Conservation (phyloP, 116 monocot species). For the Zostera marina region DNA sequence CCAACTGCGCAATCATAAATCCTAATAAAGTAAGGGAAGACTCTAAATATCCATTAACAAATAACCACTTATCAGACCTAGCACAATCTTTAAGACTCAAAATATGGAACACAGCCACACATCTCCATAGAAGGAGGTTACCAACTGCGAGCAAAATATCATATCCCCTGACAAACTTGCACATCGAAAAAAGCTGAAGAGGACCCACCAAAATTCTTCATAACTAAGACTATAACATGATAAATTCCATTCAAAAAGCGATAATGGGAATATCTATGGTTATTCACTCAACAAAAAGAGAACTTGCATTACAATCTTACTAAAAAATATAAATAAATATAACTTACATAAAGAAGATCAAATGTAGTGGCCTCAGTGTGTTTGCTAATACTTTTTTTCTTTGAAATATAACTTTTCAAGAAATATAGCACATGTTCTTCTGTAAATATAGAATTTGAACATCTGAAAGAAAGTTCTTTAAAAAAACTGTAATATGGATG, state of each 20-base stretch:
- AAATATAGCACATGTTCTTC: conserved; percentile 45
- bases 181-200: too few relatives aligned
- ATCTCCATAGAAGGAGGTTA: too few relatives aligned
- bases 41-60: too few relatives aligned
- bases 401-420: conserved; percentile 24
- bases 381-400: conserved; percentile 14
- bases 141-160: too few relatives aligned
- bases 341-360: conserved; percentile 66
- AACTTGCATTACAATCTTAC: not conserved
- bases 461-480: conserved; percentile 48
- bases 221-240: too few relatives aligned
- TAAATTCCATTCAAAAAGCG: not conserved
- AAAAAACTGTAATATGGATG: conserved; percentile 58
- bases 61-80: too few relatives aligned
- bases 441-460: conserved; percentile 60
- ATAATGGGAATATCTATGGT: not conserved
- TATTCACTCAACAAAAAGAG: not conserved
- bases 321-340: not conserved
- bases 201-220: too few relatives aligned
- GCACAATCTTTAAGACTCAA: too few relatives aligned
- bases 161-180: too few relatives aligned
- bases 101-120: too few relatives aligned
- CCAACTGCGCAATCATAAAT: too few relatives aligned
- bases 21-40: too few relatives aligned
- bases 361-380: conserved; percentile 11